Conservation (phyloP, 371 early-diverging fungal genomes). For the Fennellomyces sp. region DNA sequence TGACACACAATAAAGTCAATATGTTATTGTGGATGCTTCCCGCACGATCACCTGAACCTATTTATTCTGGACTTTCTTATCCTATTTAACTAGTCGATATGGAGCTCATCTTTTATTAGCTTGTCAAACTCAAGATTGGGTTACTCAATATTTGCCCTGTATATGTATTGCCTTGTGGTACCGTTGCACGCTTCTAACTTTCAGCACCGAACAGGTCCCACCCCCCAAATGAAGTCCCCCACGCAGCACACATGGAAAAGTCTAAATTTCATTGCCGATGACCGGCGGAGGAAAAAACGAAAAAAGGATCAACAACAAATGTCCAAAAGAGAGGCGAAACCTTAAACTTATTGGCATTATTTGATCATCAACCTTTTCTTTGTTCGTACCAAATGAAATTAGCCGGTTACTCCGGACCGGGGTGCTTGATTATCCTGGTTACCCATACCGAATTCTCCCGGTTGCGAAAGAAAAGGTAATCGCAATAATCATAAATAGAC, state of each 20-base stretch:
- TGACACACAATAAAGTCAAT: neutral
- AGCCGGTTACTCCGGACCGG: too few species aligned
- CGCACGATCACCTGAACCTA: too few species aligned
- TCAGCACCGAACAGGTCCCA: too few species aligned
- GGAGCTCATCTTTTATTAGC: neutral
- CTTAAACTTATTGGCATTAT: neutral
- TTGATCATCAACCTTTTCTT: neutral
- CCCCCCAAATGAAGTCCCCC: neutral
- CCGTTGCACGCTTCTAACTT: neutral
- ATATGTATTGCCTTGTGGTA: neutral
- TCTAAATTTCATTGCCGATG: conserved; percentile 1
- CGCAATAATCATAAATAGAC: too few species aligned
- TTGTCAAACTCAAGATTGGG: neutral
- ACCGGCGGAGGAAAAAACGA: neutral
- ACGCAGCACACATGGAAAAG: neutral
- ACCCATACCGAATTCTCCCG: too few species aligned
- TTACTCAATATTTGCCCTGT: neutral
- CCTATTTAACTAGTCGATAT: too few species aligned
- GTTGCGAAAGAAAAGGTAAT: too few species aligned
- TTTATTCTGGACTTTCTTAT: too few species aligned
- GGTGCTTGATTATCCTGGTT: too few species aligned
- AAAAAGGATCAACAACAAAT: neutral
- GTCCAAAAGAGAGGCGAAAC: neutral
- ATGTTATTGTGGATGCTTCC: too few species aligned
- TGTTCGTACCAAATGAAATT: too few species aligned